Evolutionary conservation across 2,329 filamentous ascomycete species (phyloP), one percentile per base, ranked within the genome.

Genomic region (Beauveria brongniartii): DNA sequence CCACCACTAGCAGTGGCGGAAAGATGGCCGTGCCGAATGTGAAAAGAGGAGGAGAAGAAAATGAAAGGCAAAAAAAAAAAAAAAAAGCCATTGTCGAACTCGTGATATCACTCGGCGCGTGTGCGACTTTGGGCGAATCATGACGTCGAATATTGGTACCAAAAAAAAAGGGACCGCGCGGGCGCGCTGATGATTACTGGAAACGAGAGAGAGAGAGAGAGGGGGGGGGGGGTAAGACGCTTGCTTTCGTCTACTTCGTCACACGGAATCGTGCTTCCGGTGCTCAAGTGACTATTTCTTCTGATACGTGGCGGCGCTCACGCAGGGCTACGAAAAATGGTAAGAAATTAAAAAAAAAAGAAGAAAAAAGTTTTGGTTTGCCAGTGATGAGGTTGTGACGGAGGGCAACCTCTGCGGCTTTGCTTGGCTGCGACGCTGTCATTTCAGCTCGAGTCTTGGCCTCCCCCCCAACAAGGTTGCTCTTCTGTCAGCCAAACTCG

Each of bases 381-480:
- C 16, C 52, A 20, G 52, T 22, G 18, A 28, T 54, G 41, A 26
- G 16, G 24, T 41, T 28, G 40, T 44, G 53, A 46, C n/a, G 26
- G 34, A 24, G 22, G 10, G 22, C 14, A 37, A 30, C 24, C 22
- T 34, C 12, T 22, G 41, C 41, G 41, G 41, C 28, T 26, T 7
- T 12, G 12, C 18, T n/a, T 26, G 26, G 26, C 28, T 55, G n/a
- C 54, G 41, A 55, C 54, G 54, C 41, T 55, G 54, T 46, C 30
- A 57, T 57, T 57, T 57, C 55, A 57, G 55, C 55, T 48, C 55
- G 18, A 48, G 44, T 44, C 55, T 57, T 53, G 48, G 55, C 22
- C 22, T n/a, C 28, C 54, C 54, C 54, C 54, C 54, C 54, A 56
- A 34, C 22, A 46, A 28, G 41, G 40, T 26, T 30, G 26, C 26